Percentiles rank a stretch among this genome's conserved stretches.
Evolutionary conservation across 352 stramenopile genomes (phyloP).

Genomic region (Hyaloperonospora arabidopsidis): DNA sequence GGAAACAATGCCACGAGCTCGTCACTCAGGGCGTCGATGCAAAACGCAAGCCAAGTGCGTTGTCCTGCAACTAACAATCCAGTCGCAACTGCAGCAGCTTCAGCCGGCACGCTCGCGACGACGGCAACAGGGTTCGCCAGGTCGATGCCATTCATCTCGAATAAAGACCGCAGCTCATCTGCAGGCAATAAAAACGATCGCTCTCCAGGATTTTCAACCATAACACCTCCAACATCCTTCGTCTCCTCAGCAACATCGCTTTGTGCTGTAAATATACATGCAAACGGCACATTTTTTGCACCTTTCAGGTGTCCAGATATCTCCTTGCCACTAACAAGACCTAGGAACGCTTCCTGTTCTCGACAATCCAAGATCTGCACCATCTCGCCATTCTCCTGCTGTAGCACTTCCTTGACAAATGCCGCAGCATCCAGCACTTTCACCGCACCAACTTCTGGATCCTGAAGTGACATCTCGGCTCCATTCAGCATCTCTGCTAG

Average conservation of each 20-base stretch:
- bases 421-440: slow-evolving; percentile 17
- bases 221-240: slow-evolving; percentile 19
- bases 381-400: slow-evolving; percentile 24
- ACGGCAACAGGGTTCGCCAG: slow-evolving; percentile 36
- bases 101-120: slow-evolving; percentile 31
- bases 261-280: slow-evolving; percentile 32
- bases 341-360: slow-evolving; percentile 40
- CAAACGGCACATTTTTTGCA: slow-evolving; percentile 46
- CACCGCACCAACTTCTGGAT: slow-evolving; percentile 14
- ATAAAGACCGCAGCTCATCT: slow-evolving; percentile 33
- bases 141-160: slow-evolving; percentile 38
- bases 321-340: slow-evolving; percentile 26
- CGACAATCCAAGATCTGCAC: slow-evolving; percentile 51
- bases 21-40: slow-evolving; percentile 31
- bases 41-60: slow-evolving; percentile 33
- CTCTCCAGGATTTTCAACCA: slow-evolving; percentile 19
- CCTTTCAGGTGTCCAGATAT: slow-evolving; percentile 51
- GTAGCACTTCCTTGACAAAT: slow-evolving; percentile 29
- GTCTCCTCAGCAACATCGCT: slow-evolving; percentile 22
- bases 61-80: slow-evolving; percentile 38
- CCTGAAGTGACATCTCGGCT: slow-evolving; percentile 27
- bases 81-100: slow-evolving; percentile 61
- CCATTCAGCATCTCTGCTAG: slow-evolving; percentile 39
- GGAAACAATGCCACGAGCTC: slow-evolving; percentile 34
- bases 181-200: slow-evolving; percentile 29